phyloP scores from a whole-genome alignment of 192 early-diverging fungal genomes.

The Coemansia umbellata region DNA sequence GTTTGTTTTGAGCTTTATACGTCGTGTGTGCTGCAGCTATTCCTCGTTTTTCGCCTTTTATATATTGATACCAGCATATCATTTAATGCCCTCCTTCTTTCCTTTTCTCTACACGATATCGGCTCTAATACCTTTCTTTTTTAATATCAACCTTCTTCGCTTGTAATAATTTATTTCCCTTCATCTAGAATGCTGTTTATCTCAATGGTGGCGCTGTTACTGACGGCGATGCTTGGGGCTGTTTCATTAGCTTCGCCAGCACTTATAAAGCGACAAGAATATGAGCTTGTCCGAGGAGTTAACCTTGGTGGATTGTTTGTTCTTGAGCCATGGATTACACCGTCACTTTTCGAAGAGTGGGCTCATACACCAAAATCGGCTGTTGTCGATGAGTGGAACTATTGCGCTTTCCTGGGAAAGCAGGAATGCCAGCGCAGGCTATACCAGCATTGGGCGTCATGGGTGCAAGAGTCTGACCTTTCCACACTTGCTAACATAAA shows the following conservation, averaged over 20 bases:
- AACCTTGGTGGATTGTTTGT: constrained; percentile 72
- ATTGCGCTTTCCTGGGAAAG: constrained; percentile 57
- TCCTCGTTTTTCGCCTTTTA: too few species aligned
- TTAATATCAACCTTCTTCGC: background rate
- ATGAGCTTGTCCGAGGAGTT: constrained; percentile 57
- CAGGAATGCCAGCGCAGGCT: constrained; percentile 50
- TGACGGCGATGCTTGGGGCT: background rate
- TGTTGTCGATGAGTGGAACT: constrained; percentile 62
- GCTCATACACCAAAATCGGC: constrained; percentile 13
- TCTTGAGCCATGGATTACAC: constrained; percentile 61
- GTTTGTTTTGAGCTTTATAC: too few species aligned
- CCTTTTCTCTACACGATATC: too few species aligned
- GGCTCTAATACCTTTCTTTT: too few species aligned
- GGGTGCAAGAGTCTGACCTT: constrained; percentile 61
- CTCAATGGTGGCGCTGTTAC: background rate
- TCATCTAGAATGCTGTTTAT: background rate
- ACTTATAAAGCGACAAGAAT: background rate
- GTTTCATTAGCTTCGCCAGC: background rate
- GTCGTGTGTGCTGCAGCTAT: too few species aligned
- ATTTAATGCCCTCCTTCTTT: background rate
- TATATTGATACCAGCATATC: too few species aligned
- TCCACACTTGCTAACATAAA: constrained; percentile 51
- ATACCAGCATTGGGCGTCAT: constrained; percentile 57
- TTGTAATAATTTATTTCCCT: background rate
- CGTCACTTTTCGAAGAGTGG: constrained; percentile 48